These are phyloP conservation scores for Hyaloscypha bicolor DNA, from an alignment of 495 filamentous ascomycete genomes.

Conservation along the genomic window DNA sequence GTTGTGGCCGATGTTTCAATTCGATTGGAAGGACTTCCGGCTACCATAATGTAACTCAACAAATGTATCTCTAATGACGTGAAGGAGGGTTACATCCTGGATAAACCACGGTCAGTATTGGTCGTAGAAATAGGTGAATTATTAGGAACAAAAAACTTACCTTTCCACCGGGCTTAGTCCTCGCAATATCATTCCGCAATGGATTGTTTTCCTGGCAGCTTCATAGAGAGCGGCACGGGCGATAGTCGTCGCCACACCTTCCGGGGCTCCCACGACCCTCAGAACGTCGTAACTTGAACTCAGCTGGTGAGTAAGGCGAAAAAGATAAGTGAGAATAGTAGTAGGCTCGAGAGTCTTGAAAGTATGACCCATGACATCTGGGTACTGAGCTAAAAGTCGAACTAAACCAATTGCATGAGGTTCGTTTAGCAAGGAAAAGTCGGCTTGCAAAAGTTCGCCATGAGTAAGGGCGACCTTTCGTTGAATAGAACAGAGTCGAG, in stretches of 20 bases:
- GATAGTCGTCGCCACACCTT: slow-evolving; percentile 5
- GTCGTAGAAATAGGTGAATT: not conserved
- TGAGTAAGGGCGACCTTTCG: slow-evolving; percentile 1
- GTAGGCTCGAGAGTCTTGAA: slow-evolving; percentile 8
- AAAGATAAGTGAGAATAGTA: slow-evolving; percentile 5
- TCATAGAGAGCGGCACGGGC: slow-evolving; percentile 3
- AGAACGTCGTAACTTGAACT: slow-evolving; percentile 7
- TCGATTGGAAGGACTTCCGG: too few species aligned
- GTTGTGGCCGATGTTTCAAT: too few species aligned
- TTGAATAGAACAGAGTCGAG: slow-evolving; percentile 9
- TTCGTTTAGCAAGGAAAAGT: slow-evolving; percentile 1
- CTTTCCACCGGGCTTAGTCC: not conserved
- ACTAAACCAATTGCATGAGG: slow-evolving; percentile 2
- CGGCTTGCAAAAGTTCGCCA: not conserved
- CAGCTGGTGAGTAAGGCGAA: slow-evolving; percentile 5
- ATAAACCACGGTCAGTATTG: not conserved
- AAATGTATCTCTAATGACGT: too few species aligned
- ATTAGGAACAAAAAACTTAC: slow-evolving; percentile 3
- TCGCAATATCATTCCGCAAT: not conserved
- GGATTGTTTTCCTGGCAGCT: slow-evolving; percentile 4
- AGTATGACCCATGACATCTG: slow-evolving; percentile 1
- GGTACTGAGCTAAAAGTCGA: slow-evolving; percentile 5
- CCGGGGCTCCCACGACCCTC: slow-evolving; percentile 4
- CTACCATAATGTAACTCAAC: too few species aligned
- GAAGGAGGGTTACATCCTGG: slow-evolving; percentile 3